Conservation (phyloP, 768 basidiomycete species). For the Lyophyllum shimeji region DNA sequence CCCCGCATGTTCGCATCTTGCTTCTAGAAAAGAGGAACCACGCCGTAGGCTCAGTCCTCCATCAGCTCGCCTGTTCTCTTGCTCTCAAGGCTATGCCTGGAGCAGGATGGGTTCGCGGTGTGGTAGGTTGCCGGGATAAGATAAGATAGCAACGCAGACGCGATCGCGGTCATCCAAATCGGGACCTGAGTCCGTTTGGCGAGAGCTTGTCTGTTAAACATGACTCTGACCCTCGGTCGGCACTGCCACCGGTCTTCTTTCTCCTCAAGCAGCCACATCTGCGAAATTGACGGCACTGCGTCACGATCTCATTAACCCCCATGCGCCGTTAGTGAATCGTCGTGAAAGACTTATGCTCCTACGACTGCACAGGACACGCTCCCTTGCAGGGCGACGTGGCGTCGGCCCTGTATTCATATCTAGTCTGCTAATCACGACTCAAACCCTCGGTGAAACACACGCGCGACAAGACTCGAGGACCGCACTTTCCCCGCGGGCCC, state of each 20-base stretch:
- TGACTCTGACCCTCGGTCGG: background rate
- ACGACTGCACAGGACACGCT: background rate
- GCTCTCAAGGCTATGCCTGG: background rate
- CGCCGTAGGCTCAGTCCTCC: background rate
- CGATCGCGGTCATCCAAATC: background rate
- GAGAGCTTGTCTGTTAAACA: background rate
- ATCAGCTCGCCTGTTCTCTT: background rate
- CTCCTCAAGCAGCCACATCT: background rate
- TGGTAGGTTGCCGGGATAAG: background rate
- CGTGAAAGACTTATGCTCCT: too few species aligned
- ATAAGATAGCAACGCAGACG: background rate
- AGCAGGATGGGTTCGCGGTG: background rate
- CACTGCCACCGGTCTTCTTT: background rate
- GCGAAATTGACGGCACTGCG: background rate
- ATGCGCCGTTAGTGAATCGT: background rate
- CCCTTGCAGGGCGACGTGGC: background rate
- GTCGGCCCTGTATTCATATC: background rate
- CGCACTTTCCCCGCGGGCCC: background rate
- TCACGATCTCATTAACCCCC: background rate
- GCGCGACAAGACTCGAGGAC: background rate
- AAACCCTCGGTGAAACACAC: background rate
- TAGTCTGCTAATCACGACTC: background rate
- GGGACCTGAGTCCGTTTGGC: background rate
- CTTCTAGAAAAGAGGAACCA: background rate
- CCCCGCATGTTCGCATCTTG: background rate